A percentile compares a stretch with the other conserved stretches of the same genome.
These are phyloP conservation scores for Macrolepiota albuminosa DNA, from an alignment of 768 basidiomycete species.

Conservation along the genomic window DNA sequence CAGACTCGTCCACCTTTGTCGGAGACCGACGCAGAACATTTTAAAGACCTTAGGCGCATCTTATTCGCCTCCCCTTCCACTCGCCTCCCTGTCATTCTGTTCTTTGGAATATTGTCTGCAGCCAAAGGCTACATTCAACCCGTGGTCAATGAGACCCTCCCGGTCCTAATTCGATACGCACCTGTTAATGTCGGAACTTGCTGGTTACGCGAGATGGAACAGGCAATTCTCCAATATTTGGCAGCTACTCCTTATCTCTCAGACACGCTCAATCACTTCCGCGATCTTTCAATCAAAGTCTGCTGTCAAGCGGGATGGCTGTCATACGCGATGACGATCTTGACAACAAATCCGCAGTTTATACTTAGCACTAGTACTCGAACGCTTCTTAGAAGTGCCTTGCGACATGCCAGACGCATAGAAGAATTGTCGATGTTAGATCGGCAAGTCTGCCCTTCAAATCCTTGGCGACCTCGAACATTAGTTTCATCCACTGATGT, in stretches of 20 bases:
- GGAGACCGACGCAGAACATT: not conserved
- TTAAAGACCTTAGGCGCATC: slow-evolving; percentile 8
- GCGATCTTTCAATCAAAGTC: slow-evolving; percentile 9
- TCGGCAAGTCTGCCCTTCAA: not conserved
- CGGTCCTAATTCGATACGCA: slow-evolving; percentile 12
- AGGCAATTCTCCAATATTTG: slow-evolving; percentile 4
- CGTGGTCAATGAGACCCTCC: slow-evolving; percentile 13
- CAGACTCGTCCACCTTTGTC: not conserved
- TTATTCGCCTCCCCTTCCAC: slow-evolving; percentile 16
- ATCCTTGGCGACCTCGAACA: not conserved
- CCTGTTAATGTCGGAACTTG: not conserved
- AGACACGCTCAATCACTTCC: slow-evolving; percentile 1
- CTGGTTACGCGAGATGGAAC: slow-evolving; percentile 12
- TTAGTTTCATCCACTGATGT: too few relatives aligned
- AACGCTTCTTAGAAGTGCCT: slow-evolving; percentile 2
- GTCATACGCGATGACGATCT: slow-evolving; percentile 9
- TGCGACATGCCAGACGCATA: slow-evolving; percentile 1
- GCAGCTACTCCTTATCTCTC: not conserved
- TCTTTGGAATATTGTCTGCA: slow-evolving; percentile 17
- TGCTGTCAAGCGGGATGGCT: slow-evolving; percentile 16
- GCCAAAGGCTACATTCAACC: slow-evolving; percentile 18
- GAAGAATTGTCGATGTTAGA: slow-evolving; percentile 4
- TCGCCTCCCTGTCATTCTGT: slow-evolving; percentile 11
- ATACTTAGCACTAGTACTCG: slow-evolving; percentile 7
- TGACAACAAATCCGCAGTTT: slow-evolving; percentile 3